Conservation (phyloP, 2,329 filamentous ascomycete genomes). For the Colletotrichum kahawae region DNA sequence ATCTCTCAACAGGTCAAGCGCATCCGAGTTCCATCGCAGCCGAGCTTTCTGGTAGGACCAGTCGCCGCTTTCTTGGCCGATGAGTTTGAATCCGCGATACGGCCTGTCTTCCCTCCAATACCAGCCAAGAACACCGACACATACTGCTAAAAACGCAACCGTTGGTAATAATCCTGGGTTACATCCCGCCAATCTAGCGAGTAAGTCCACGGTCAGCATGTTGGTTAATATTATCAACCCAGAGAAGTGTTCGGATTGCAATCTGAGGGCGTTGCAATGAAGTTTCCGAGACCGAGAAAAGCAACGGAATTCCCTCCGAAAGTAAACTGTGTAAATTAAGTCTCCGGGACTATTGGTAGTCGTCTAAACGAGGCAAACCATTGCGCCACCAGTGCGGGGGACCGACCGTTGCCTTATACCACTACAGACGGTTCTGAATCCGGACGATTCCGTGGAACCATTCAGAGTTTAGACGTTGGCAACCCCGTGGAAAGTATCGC, state of each 20-base stretch:
- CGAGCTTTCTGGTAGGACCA: not conserved
- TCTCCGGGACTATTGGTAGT: not conserved
- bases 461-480: not conserved
- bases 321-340: not conserved
- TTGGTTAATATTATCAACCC: not conserved
- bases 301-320: not conserved
- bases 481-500: not conserved
- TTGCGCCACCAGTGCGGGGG: not conserved
- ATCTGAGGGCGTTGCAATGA: fast-evolving
- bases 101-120: not conserved
- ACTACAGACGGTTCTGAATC: not conserved
- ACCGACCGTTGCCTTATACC: not conserved
- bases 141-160: not conserved
- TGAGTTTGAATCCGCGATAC: not conserved
- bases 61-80: not conserved
- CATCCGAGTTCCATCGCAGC: not conserved
- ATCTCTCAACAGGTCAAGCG: not conserved
- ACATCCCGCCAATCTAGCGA: not conserved
- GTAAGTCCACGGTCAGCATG: not conserved
- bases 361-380: not conserved
- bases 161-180: not conserved
- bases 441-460: not conserved
- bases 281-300: not conserved
- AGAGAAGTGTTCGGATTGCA: not conserved
- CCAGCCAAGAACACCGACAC: not conserved